Percentiles rank a stretch among this genome's conserved stretches.
These are phyloP conservation scores for Fusarium solani-melongenae DNA, from an alignment of 2,329 filamentous ascomycete species.

Conservation along the genomic window DNA sequence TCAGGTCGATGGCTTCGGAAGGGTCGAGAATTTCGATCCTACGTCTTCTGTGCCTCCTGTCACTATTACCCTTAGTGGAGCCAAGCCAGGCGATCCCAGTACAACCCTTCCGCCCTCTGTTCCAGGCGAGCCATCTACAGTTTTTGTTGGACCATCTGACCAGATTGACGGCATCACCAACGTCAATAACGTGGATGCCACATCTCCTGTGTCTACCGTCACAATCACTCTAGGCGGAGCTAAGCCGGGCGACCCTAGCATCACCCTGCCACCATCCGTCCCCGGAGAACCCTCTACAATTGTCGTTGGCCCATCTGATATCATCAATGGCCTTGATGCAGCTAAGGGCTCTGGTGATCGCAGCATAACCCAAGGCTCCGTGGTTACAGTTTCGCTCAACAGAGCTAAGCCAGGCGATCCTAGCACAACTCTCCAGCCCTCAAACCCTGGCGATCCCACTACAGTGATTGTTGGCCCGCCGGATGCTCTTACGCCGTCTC, in stretches of 20 bases:
- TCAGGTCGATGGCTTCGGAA: background rate
- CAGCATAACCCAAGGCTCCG: background rate
- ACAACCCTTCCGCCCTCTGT: background rate
- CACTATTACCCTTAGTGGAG: background rate
- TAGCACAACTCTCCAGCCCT: background rate
- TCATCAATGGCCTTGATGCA: background rate
- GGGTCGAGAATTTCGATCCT: background rate
- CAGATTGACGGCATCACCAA: background rate
- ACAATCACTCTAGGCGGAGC: background rate
- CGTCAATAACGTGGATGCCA: background rate
- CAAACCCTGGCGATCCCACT: background rate
- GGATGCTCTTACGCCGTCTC: background rate
- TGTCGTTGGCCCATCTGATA: background rate
- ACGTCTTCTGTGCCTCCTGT: background rate
- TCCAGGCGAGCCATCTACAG: background rate
- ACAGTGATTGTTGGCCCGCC: background rate
- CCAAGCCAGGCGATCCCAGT: background rate
- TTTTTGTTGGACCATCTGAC: background rate
- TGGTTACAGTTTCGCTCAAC: background rate
- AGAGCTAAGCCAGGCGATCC: background rate
- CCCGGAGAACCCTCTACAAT: background rate
- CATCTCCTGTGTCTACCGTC: background rate
- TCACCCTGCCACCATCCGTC: background rate
- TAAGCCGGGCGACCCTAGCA: background rate
- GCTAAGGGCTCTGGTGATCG: background rate